Evolutionary conservation across 108 stramenopile species (phyloP).

Genomic region (Skeletonema potamos): DNA sequence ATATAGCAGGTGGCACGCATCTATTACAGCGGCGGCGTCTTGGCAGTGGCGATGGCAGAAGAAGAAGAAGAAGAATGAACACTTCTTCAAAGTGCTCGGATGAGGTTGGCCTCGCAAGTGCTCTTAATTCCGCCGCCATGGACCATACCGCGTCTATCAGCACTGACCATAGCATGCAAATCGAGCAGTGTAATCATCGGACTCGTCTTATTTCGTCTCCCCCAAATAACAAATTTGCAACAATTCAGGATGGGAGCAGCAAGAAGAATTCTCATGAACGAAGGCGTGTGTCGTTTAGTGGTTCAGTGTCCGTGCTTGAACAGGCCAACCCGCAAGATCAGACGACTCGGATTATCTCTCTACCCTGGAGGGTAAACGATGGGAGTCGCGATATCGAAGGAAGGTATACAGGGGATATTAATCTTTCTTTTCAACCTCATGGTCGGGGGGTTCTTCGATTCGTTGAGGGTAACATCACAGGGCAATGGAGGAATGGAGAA

Average conservation of each 20-base stretch:
- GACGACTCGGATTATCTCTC: neutral
- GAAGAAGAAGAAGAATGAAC: neutral
- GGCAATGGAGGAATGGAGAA: neutral
- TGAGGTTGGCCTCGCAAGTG: neutral
- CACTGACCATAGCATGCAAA: too few species aligned
- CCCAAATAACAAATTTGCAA: neutral
- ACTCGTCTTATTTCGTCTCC: neutral
- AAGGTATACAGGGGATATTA: slow-evolving; percentile 57
- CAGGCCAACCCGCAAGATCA: neutral
- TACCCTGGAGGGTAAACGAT: neutral
- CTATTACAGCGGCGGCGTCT: neutral
- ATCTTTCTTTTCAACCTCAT: slow-evolving; percentile 51
- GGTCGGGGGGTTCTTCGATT: slow-evolving; percentile 60
- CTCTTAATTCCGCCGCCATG: neutral
- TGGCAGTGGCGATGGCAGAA: neutral
- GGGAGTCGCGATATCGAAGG: slow-evolving; percentile 22
- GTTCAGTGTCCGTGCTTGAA: neutral
- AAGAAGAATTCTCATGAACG: neutral
- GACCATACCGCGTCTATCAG: too few species aligned
- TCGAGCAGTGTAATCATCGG: neutral
- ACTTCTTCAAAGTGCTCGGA: neutral
- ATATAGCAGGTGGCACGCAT: neutral
- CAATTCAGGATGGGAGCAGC: neutral
- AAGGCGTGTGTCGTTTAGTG: neutral
- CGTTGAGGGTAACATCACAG: neutral